A percentile compares a stretch with the other conserved stretches of the same genome.
Evolutionary conservation across 78 protist species (phyloP).

Genomic region (Ministeria vibrans): DNA sequence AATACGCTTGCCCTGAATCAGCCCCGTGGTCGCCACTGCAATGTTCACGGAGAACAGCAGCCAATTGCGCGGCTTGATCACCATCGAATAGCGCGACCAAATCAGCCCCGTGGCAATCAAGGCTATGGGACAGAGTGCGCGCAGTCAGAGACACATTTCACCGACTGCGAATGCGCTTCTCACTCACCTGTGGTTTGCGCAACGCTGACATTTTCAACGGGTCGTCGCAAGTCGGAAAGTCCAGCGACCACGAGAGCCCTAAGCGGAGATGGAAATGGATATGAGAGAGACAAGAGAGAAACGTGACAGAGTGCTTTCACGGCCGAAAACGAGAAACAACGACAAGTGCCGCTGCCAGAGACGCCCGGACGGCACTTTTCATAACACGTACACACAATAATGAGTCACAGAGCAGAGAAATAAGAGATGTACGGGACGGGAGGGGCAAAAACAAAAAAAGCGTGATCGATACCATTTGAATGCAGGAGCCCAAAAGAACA

Average conservation of each 20-base stretch:
- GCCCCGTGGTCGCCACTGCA: conserved; percentile 8
- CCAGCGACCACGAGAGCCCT: conserved; percentile 4
- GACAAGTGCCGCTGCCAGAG: too few species aligned
- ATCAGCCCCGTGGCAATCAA: conserved; percentile 24
- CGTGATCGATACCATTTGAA: too few species aligned
- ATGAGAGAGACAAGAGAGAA: too few species aligned
- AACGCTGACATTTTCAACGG: neutral
- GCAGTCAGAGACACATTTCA: neutral
- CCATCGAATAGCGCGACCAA: conserved; percentile 31
- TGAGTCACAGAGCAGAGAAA: too few species aligned
- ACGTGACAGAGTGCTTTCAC: too few species aligned
- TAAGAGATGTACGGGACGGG: too few species aligned
- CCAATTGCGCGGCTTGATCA: conserved; percentile 25
- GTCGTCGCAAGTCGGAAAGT: neutral
- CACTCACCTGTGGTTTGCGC: neutral
- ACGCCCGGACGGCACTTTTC: too few species aligned
- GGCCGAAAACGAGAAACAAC: too few species aligned
- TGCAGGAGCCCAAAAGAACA: neutral
- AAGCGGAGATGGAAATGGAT: too few species aligned
- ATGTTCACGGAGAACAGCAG: conserved; percentile 20
- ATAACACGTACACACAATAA: too few species aligned
- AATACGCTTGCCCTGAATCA: conserved; percentile 9
- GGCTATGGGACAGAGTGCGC: neutral
- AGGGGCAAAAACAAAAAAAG: too few species aligned
- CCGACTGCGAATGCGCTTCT: neutral